Base-by-base conservation (phyloP, 208 protist genomes). In the Phytomonas francai region DNA sequence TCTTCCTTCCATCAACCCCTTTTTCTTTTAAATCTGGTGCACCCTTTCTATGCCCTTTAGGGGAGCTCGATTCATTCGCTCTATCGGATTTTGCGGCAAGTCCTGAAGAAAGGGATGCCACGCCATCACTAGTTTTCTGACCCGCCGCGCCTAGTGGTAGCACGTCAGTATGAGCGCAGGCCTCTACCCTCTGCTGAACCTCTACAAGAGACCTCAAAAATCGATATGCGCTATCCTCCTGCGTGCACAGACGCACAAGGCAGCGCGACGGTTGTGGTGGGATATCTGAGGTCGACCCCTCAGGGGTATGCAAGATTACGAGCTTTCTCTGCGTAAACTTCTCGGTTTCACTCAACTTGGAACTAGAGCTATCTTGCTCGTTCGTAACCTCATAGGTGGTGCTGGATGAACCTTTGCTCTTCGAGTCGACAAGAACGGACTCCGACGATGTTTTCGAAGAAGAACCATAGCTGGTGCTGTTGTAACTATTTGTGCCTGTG, bases 21-120 rank as follows among this genome's bases (percentile, higher is more conserved):
- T 76, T 39, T 59, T 73, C 29, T 65, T 58, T 51, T 58, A 4
- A 30, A 54, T 25, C 19, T 6, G 25, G 16, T 19, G 22, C 22
- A 54, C 19, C 25, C 6, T 54, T 54, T 22, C 6, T 1, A 54
- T 54, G 2, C 45, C 1, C 16, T 22, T 19, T 54, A 5, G 19
- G 16, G 19, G 5, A 7, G 11, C 22, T 25, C 19, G 19, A 12
- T 54, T 54, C 1, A 0, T 22, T 54, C 45, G 45, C 19, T 19
- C 0, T 9, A 22, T 54, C 45, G 22, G 45, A 14, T 14, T 22
- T 45, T 7, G 39, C 39, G 19, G 8, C 4, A 14, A 14, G 45
- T 54, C 45, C 45, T 19, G 19, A 25, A 54, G 45, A 54, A 54
- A 22, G 1, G 19, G 19, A 25, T 54, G 45, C 19, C 19, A 54